phyloP scores from a whole-genome alignment of 164 flowering plant genomes.

The Stephania japonica region DNA sequence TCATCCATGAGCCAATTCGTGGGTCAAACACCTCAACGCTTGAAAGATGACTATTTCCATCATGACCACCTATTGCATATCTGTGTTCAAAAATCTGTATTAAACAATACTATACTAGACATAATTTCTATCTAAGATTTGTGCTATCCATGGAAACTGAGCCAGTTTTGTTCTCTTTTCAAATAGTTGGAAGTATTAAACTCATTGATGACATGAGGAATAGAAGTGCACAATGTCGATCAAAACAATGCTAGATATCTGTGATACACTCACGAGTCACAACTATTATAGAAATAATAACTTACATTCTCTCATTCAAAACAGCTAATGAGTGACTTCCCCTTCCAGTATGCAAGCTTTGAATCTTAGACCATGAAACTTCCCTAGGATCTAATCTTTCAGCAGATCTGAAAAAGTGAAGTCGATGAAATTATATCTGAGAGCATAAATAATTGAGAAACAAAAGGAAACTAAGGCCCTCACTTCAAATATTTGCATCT shows the following conservation, averaged over 20 bases:
- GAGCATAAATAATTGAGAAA: not conserved
- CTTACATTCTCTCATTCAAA: slow-evolving; percentile 52
- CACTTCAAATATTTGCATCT: slow-evolving; percentile 72
- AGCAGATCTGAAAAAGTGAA: not conserved
- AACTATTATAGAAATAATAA: no score
- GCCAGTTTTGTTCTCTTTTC: slow-evolving; percentile 23
- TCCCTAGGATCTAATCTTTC: slow-evolving; percentile 87
- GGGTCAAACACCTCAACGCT: slow-evolving; percentile 83
- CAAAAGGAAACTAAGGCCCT: slow-evolving; percentile 15
- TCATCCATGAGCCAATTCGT: slow-evolving; percentile 59
- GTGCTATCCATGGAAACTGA: not conserved
- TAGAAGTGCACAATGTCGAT: not conserved
- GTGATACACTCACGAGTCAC: not conserved
- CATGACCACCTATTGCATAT: slow-evolving; percentile 81
- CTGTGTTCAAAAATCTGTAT: slow-evolving; percentile 28
- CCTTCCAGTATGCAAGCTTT: slow-evolving; percentile 51
- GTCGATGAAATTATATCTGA: not conserved
- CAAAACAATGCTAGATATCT: not conserved
- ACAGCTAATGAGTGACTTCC: slow-evolving; percentile 68
- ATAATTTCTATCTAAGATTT: not conserved
- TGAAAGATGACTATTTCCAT: slow-evolving; percentile 56
- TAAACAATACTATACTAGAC: not conserved
- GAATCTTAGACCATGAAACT: slow-evolving; percentile 64
- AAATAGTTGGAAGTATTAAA: slow-evolving; percentile 47
- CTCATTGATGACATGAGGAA: slow-evolving; percentile 29